Percentiles rank a stretch among this genome's conserved stretches.
Evolutionary conservation across 179 eudicot genomes (phyloP).

Genomic region (Spergularia azorica): DNA sequence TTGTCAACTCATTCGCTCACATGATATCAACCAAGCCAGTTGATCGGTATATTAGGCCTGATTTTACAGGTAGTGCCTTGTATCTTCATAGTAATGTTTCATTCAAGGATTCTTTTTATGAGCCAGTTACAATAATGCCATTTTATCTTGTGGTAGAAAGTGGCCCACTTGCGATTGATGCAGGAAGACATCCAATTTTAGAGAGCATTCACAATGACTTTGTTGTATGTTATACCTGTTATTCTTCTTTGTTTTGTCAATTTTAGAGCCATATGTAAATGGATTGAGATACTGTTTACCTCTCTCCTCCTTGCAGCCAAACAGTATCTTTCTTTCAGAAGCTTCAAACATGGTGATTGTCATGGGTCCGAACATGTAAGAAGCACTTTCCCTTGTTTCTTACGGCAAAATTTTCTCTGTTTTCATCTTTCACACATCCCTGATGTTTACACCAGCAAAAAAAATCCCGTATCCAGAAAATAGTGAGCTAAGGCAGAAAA

Average conservation of each 20-base stretch:
- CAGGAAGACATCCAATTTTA: slow-evolving; percentile 95
- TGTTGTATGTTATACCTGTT: slow-evolving; percentile 45
- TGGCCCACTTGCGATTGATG: slow-evolving; percentile 97
- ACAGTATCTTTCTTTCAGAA: slow-evolving; percentile 91
- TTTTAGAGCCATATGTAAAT: background rate
- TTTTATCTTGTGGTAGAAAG: slow-evolving; percentile 47
- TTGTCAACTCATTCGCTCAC: slow-evolving; percentile 96
- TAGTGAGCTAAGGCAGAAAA: no score
- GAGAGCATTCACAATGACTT: slow-evolving; percentile 91
- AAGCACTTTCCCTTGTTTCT: slow-evolving; percentile 6
- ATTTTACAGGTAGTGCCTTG: slow-evolving; percentile 63
- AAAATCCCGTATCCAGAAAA: no score
- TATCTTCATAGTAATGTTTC: background rate
- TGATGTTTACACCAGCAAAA: no score
- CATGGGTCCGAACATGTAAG: slow-evolving; percentile 98
- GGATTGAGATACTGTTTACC: slow-evolving; percentile 9
- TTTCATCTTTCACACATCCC: no score
- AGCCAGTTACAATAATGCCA: slow-evolving; percentile 8
- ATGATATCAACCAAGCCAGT: slow-evolving; percentile 89
- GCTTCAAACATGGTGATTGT: slow-evolving; percentile 90
- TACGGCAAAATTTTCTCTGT: background rate
- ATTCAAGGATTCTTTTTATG: background rate
- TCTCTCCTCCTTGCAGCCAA: slow-evolving; percentile 62
- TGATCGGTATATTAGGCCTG: slow-evolving; percentile 84
- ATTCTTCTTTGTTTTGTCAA: background rate